These are phyloP conservation scores for Buddleja alternifolia DNA, from an alignment of 257 asterid genomes.

Conservation along the genomic window DNA sequence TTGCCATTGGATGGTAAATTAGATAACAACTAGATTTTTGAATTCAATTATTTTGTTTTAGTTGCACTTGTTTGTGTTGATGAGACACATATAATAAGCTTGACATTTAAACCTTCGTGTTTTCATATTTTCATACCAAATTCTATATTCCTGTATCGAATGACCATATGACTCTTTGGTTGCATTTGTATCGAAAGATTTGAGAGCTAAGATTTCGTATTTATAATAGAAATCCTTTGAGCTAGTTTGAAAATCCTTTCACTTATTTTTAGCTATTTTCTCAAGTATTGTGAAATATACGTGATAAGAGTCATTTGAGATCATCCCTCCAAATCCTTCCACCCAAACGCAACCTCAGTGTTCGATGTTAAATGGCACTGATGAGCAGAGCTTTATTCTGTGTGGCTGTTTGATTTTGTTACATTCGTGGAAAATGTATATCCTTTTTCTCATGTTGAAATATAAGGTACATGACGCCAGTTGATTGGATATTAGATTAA, in stretches of 20 bases:
- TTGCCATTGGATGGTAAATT: neutral
- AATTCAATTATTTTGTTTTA: neutral
- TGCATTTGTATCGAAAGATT: too few relatives aligned
- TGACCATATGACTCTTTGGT: neutral
- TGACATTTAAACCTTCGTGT: neutral
- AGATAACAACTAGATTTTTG: neutral
- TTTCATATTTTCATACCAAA: neutral
- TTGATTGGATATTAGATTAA: neutral
- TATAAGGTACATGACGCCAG: too few relatives aligned
- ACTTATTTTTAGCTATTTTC: too few relatives aligned
- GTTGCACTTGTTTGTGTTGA: constrained; percentile 17
- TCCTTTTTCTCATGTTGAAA: too few relatives aligned
- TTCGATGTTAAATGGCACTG: neutral
- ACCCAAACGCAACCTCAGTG: too few relatives aligned
- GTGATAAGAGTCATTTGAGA: too few relatives aligned
- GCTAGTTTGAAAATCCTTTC: too few relatives aligned
- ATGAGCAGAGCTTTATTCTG: neutral
- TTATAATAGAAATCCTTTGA: too few relatives aligned
- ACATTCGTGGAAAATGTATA: too few relatives aligned
- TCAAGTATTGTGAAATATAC: too few relatives aligned
- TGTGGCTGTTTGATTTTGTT: neutral
- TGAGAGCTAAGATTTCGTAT: too few relatives aligned
- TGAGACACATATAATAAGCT: neutral
- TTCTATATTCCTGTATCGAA: neutral
- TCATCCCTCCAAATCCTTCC: too few relatives aligned